These are phyloP conservation scores for Proliferodiscus dingleyae DNA, from an alignment of 2,329 filamentous ascomycete genomes.

Conservation along the genomic window DNA sequence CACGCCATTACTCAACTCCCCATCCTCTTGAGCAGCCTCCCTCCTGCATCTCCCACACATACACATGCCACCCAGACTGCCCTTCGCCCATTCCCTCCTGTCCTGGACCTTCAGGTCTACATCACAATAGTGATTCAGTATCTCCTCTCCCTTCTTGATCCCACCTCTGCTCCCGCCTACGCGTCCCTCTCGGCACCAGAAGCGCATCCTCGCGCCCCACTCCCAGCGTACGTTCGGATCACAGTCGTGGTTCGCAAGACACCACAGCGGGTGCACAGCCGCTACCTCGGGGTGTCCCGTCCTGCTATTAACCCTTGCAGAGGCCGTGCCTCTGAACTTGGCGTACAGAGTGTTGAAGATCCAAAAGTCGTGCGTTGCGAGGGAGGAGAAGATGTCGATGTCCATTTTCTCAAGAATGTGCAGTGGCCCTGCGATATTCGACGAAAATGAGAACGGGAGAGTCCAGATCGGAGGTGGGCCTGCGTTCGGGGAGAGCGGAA, in stretches of 20 bases:
- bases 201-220: slow-evolving; percentile 75
- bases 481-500: slow-evolving; percentile 48
- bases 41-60: slow-evolving; percentile 77
- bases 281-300: slow-evolving; percentile 86
- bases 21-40: slow-evolving; percentile 47
- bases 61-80: slow-evolving; percentile 84
- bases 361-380: slow-evolving; percentile 66
- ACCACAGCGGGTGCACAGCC: slow-evolving; percentile 94
- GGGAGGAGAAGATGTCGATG: slow-evolving; percentile 63
- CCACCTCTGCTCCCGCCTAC: slow-evolving; percentile 52
- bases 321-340: slow-evolving; percentile 91
- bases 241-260: slow-evolving; percentile 92
- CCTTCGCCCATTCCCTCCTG: slow-evolving; percentile 81
- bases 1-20: no score
- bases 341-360: slow-evolving; percentile 87
- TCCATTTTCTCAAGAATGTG: slow-evolving; percentile 83
- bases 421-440: slow-evolving; percentile 69
- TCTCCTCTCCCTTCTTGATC: slow-evolving; percentile 74
- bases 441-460: slow-evolving; percentile 72
- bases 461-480: slow-evolving; percentile 59
- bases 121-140: slow-evolving; percentile 94
- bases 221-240: slow-evolving; percentile 94
- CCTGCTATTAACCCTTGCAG: slow-evolving; percentile 69
- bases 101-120: slow-evolving; percentile 71
- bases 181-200: slow-evolving; percentile 57